These are phyloP conservation scores for Aspergillus persii DNA, from an alignment of 2,329 filamentous ascomycete species.

Conservation along the genomic window DNA sequence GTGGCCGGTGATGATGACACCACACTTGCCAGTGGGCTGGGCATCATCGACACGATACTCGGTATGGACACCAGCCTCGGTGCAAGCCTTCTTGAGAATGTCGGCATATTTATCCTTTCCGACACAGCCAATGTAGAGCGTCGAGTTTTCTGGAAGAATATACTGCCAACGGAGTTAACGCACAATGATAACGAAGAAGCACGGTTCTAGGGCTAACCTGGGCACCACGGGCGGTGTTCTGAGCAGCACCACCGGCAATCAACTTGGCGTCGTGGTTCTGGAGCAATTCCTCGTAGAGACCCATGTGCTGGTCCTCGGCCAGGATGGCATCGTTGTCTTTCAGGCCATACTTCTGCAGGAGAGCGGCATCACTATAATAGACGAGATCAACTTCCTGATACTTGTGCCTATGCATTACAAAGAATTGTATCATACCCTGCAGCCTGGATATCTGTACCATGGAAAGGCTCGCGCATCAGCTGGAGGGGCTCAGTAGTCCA, in stretches of 20 bases:
- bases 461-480: neutral
- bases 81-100: conserved; percentile 80
- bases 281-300: conserved; percentile 81
- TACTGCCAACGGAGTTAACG: conserved; percentile 55
- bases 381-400: neutral
- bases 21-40: conserved; percentile 86
- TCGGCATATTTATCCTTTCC: conserved; percentile 95
- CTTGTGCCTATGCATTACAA: neutral
- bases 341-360: conserved; percentile 88
- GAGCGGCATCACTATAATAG: conserved; percentile 65
- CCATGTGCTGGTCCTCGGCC: conserved; percentile 84
- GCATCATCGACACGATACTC: conserved; percentile 90
- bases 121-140: conserved; percentile 90
- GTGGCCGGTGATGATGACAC: conserved; percentile 94
- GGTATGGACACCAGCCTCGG: conserved; percentile 82
- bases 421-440: conserved; percentile 51
- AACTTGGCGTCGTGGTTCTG: conserved; percentile 89
- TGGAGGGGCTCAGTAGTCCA: neutral
- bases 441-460: conserved; percentile 77
- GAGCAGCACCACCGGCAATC: conserved; percentile 92
- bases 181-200: neutral
- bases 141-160: conserved; percentile 83
- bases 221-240: conserved; percentile 95
- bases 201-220: conserved; percentile 52
- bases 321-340: conserved; percentile 98